Conservation (phyloP, 306 rosid genomes). For the Rubus idaeus region DNA sequence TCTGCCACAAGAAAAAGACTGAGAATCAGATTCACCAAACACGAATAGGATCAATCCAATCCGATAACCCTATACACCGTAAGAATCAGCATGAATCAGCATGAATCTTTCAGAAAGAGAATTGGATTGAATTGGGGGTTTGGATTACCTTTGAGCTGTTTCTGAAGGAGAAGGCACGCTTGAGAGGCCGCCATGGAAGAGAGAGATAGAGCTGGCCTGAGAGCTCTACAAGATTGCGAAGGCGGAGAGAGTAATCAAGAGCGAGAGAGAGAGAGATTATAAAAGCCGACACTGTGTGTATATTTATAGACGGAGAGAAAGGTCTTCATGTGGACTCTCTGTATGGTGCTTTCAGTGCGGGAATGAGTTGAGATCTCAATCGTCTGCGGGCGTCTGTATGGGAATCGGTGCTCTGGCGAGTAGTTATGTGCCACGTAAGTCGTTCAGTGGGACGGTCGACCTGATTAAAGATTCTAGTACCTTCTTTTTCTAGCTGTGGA, state of each 20-base stretch:
- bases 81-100: too few species aligned
- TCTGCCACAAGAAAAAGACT: slow-evolving; percentile 40
- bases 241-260: not conserved
- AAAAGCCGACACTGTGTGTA: slow-evolving; percentile 25
- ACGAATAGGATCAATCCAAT: slow-evolving; percentile 19
- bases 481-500: not conserved
- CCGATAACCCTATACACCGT: slow-evolving; percentile 30
- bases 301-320: slow-evolving; percentile 32
- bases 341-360: not conserved
- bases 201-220: slow-evolving; percentile 9
- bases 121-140: not conserved
- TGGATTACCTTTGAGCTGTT: slow-evolving; percentile 80
- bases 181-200: slow-evolving; percentile 76
- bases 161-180: slow-evolving; percentile 95
- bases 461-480: not conserved
- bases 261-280: slow-evolving; percentile 7
- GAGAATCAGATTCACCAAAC: not conserved
- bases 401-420: not conserved
- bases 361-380: slow-evolving; percentile 1
- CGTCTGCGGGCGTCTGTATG: not conserved
- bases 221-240: slow-evolving; percentile 31
- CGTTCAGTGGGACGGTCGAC: not conserved
- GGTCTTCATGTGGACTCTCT: slow-evolving; percentile 25
- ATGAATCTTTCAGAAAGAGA: not conserved
- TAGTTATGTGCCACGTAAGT: not conserved